phyloP scores from a whole-genome alignment of 208 protist genomes.

The Leptomonas seymouri region DNA sequence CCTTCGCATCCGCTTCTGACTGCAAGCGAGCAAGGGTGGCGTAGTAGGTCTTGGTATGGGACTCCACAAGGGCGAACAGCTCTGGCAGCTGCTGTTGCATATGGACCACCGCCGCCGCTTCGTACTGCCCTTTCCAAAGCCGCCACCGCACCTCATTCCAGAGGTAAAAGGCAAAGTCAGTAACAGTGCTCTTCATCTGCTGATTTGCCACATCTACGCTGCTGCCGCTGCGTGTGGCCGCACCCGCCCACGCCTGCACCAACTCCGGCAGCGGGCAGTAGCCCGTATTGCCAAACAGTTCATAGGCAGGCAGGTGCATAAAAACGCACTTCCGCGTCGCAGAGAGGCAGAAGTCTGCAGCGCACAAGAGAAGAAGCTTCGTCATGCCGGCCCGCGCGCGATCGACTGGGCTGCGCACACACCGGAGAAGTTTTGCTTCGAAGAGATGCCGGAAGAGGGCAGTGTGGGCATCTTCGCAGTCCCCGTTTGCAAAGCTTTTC shows the following conservation, averaged over 20 bases:
- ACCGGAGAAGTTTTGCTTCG: conserved; percentile 40
- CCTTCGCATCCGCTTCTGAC: conserved; percentile 9
- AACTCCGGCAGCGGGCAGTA: conserved; percentile 63
- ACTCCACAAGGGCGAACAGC: conserved; percentile 21
- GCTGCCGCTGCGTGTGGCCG: conserved; percentile 12
- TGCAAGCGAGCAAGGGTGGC: conserved; percentile 13
- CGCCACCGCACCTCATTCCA: conserved; percentile 39
- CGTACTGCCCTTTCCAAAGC: conserved; percentile 28
- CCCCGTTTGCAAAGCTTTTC: not conserved
- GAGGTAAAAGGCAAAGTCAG: conserved; percentile 24
- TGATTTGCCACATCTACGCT: not conserved
- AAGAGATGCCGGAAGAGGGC: conserved; percentile 57
- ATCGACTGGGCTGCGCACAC: conserved; percentile 28
- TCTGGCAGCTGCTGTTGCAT: conserved; percentile 26
- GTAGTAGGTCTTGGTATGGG: conserved; percentile 26
- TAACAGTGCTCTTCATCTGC: conserved; percentile 14
- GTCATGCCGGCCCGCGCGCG: conserved; percentile 25
- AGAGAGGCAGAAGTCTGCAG: conserved; percentile 22
- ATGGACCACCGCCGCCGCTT: conserved; percentile 1
- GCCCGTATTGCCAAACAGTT: conserved; percentile 61
- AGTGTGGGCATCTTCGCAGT: conserved; percentile 47
- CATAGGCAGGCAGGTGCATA: conserved; percentile 51
- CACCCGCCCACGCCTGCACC: conserved; percentile 49
- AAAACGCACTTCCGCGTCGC: conserved; percentile 24
- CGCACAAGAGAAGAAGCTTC: conserved; percentile 31